These are phyloP conservation scores for Combretum micranthum DNA, from an alignment of 345 rosid genomes.

Conservation along the genomic window DNA sequence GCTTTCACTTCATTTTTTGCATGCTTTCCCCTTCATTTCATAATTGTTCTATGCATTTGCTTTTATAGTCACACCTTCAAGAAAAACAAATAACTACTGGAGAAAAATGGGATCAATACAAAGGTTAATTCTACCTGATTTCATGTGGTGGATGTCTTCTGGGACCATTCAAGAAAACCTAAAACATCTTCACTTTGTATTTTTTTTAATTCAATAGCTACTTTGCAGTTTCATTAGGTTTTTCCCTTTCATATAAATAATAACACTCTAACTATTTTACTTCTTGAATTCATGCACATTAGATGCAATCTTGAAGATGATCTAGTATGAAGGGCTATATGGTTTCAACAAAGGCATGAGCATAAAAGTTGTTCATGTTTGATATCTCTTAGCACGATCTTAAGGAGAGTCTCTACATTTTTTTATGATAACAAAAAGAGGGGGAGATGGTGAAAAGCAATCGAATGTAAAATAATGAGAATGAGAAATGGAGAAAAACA, in stretches of 20 bases:
- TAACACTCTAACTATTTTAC: neutral
- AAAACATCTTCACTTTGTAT: neutral
- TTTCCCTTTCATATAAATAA: neutral
- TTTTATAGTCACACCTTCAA: slow-evolving; percentile 75
- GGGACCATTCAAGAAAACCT: too few relatives aligned
- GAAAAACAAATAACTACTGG: slow-evolving; percentile 67
- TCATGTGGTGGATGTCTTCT: too few relatives aligned
- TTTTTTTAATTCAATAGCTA: neutral
- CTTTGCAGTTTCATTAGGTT: neutral
- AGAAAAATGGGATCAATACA: slow-evolving; percentile 72
- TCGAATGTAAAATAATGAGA: too few relatives aligned
- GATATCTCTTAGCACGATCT: too few relatives aligned
- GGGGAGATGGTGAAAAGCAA: too few relatives aligned
- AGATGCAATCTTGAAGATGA: slow-evolving; percentile 88
- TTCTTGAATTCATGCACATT: slow-evolving; percentile 42
- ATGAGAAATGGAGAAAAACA: too few relatives aligned
- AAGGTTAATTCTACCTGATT: slow-evolving; percentile 36
- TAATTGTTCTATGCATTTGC: slow-evolving; percentile 1
- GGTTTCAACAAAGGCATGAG: slow-evolving; percentile 97
- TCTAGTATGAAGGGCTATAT: slow-evolving; percentile 65
- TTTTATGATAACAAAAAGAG: too few relatives aligned
- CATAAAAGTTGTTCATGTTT: slow-evolving; percentile 74
- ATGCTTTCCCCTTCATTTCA: neutral
- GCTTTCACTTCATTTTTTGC: neutral
- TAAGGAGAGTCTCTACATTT: too few relatives aligned